These are phyloP conservation scores for Phytophthora aleatoria DNA, from an alignment of 352 stramenopile species.

Conservation along the genomic window DNA sequence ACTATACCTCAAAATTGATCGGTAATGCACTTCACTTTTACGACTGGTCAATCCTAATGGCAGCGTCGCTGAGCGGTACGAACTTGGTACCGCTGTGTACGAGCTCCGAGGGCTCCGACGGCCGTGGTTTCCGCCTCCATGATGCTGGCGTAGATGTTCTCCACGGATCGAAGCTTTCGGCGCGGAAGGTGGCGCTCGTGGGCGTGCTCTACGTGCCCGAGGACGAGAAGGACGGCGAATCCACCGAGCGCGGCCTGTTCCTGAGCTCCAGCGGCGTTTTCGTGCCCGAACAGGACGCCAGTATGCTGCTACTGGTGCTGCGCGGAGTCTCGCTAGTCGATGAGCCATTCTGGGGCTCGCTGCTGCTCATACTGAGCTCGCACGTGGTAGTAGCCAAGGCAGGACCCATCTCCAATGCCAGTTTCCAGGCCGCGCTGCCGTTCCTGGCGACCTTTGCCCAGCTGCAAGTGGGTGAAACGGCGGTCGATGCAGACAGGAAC, in stretches of 20 bases:
- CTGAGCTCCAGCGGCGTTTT: slow-evolving; percentile 48
- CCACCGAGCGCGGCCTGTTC: slow-evolving; percentile 54
- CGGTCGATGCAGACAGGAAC: slow-evolving; percentile 39
- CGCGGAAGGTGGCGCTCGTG: slow-evolving; percentile 62
- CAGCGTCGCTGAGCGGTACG: slow-evolving; percentile 8
- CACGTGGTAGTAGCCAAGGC: slow-evolving; percentile 53
- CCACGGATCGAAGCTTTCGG: slow-evolving; percentile 44
- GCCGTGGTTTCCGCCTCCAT: slow-evolving; percentile 47
- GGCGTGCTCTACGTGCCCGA: slow-evolving; percentile 51
- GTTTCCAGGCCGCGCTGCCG: slow-evolving; percentile 46
- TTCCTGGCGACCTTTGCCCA: slow-evolving; percentile 59
- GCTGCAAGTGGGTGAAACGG: slow-evolving; percentile 45
- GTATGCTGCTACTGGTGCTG: slow-evolving; percentile 56
- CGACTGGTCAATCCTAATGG: slow-evolving; percentile 2
- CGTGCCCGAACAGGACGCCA: slow-evolving; percentile 55
- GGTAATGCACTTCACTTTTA: neutral
- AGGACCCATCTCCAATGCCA: slow-evolving; percentile 42
- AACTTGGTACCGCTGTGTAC: slow-evolving; percentile 71
- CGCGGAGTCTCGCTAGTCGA: slow-evolving; percentile 48
- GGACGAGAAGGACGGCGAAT: slow-evolving; percentile 7
- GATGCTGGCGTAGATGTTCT: slow-evolving; percentile 53
- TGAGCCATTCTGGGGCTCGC: slow-evolving; percentile 67
- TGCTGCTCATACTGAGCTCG: slow-evolving; percentile 65
- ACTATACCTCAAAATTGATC: too few relatives aligned
- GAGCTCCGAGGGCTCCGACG: slow-evolving; percentile 25